phyloP scores from a whole-genome alignment of 2,329 filamentous ascomycete genomes.

The Alternaria tenuissima region DNA sequence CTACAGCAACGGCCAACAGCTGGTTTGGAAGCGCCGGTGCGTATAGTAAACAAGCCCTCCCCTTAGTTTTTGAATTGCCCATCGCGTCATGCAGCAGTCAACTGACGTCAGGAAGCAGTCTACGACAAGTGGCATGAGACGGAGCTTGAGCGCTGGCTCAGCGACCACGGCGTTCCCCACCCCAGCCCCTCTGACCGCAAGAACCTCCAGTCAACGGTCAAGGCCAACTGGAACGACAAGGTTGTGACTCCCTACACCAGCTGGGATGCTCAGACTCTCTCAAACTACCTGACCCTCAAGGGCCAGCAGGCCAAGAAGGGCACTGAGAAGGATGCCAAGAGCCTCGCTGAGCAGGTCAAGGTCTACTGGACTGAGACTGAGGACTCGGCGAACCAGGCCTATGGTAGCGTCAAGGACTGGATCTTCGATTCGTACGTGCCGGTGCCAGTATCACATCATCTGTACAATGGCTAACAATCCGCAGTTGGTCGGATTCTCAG shows the following conservation, averaged over 20 bases:
- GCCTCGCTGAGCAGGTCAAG: slow-evolving; percentile 74
- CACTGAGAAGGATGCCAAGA: slow-evolving; percentile 73
- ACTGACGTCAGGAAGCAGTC: slow-evolving; percentile 61
- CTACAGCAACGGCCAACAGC: slow-evolving; percentile 75
- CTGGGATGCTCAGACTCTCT: slow-evolving; percentile 77
- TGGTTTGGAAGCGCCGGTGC: slow-evolving; percentile 89
- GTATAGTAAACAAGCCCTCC: slow-evolving; percentile 48
- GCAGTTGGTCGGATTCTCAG: slow-evolving; percentile 89
- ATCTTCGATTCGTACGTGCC: slow-evolving; percentile 76
- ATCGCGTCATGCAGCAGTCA: slow-evolving; percentile 9
- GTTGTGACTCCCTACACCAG: slow-evolving; percentile 77
- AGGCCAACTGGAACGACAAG: slow-evolving; percentile 85
- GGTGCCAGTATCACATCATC: no score
- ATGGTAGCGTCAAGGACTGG: slow-evolving; percentile 82
- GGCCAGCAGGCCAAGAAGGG: slow-evolving; percentile 74
- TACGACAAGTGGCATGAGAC: slow-evolving; percentile 99
- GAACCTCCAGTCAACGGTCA: slow-evolving; percentile 89
- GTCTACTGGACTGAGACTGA: slow-evolving; percentile 79
- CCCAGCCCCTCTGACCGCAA: slow-evolving; percentile 91
- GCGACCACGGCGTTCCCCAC: slow-evolving; percentile 89
- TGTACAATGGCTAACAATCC: slow-evolving; percentile 46
- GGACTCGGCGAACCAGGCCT: slow-evolving; percentile 76
- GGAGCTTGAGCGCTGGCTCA: slow-evolving; percentile 95
- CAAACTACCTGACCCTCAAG: slow-evolving; percentile 72
- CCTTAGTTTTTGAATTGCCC: neutral